Base-by-base conservation (phyloP, 495 filamentous ascomycete species). In the Chlorociboria aeruginascens region DNA sequence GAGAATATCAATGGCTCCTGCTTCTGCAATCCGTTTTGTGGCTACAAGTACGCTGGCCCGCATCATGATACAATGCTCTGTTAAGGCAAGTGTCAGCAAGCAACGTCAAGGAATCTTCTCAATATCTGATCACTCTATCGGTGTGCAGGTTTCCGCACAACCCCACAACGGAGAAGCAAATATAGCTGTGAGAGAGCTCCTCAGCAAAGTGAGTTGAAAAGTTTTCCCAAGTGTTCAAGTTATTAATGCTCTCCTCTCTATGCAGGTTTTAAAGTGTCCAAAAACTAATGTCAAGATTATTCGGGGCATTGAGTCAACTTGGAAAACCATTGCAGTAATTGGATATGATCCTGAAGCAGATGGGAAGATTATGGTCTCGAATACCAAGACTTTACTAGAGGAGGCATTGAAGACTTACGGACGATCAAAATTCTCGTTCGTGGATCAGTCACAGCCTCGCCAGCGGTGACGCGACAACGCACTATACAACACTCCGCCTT, bases 121-220 rank as follows among this genome's bases (percentile, higher is more conserved):
- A 1, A 63, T 85, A 8, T 70, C 69, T 1, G 63, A 71, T 1
- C 69, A 77, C 7, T 62, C 63, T 9, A 68, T 85, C 45, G 74
- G 81, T 41, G 57, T 86, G 1, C 79, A 74, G 28, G 79, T 84
- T 0, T 59, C 80, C 3, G 81, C 78, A 0, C 77, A 70, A 40
- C 73, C 81, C 8, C 67, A 73, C 32, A 77, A 83, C 17, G 80
- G 81, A 2, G 78, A 81, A 59, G 77, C 81, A 3, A 86, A 86
- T 53, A 68, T 70, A 46, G 79, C 81, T 11, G 78, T 84, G 7
- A 66, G 78, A 49, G 69, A 76, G 45, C 61, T 84, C 6, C 63
- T 86, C 34, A 80, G 81, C 47, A 66, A 79, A 66, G 80, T 84
- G 58, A 46, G 63, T 43, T 25, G 45, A 17, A 39, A 30, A 25